These are phyloP conservation scores for Piper betle DNA, from an alignment of 164 flowering plant genomes.

Conservation along the genomic window DNA sequence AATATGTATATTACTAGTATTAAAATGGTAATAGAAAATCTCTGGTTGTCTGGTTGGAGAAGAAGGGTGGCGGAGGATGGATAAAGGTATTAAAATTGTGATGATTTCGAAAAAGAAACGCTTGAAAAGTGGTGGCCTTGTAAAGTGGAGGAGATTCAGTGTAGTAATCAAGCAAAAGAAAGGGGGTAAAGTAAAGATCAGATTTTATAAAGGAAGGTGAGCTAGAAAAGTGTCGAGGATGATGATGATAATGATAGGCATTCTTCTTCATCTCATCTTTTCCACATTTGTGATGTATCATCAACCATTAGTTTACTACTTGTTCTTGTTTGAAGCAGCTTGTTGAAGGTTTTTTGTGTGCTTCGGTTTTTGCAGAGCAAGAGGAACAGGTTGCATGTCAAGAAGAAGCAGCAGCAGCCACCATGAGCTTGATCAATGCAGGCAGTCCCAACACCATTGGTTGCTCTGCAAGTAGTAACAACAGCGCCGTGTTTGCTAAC, in stretches of 20 bases:
- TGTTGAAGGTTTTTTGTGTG: neutral
- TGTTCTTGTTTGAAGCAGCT: neutral
- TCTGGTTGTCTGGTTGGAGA: constrained; percentile 13
- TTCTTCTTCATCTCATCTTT: neutral
- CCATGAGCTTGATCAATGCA: constrained; percentile 3
- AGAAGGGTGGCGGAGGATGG: neutral
- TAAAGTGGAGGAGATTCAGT: too few species aligned
- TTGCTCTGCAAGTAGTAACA: constrained; percentile 2
- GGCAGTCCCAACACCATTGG: constrained; percentile 7
- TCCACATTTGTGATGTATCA: too few species aligned
- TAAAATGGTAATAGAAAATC: neutral
- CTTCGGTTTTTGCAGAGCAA: constrained; percentile 15
- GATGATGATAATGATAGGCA: too few species aligned
- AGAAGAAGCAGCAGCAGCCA: constrained; percentile 4
- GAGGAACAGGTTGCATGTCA: constrained; percentile 16
- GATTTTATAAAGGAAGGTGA: too few species aligned
- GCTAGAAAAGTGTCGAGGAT: too few species aligned
- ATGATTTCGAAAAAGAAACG: neutral
- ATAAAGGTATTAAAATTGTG: neutral
- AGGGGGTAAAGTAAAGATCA: too few species aligned
- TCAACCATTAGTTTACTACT: too few species aligned
- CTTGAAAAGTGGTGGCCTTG: constrained; percentile 2
- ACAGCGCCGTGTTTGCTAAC: constrained; percentile 32
- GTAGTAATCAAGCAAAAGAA: too few species aligned
- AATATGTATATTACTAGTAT: too few species aligned